These are phyloP conservation scores for Penicillium subrubescens DNA, from an alignment of 495 filamentous ascomycete genomes.

Conservation along the genomic window DNA sequence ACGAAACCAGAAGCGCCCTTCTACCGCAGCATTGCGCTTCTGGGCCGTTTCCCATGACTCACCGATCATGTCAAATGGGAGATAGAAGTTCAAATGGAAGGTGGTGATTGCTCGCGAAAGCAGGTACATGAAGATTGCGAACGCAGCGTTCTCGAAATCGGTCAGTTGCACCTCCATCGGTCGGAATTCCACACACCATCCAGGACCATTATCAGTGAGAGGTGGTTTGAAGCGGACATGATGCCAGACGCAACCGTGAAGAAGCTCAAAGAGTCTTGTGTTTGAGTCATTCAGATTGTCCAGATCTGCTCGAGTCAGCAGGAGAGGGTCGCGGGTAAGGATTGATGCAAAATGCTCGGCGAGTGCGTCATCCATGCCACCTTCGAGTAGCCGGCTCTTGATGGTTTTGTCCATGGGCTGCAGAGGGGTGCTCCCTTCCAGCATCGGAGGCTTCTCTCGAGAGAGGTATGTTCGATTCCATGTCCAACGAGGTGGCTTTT, in stretches of 20 bases:
- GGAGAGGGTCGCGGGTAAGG: conserved; percentile 88
- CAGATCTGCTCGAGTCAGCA: conserved; percentile 83
- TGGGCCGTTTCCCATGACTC: conserved; percentile 92
- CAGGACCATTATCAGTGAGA: conserved; percentile 64
- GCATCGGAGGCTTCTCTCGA: background rate
- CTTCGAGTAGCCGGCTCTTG: conserved; percentile 72
- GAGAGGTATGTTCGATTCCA: conserved; percentile 2
- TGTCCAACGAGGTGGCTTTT: background rate
- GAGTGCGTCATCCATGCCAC: conserved; percentile 86
- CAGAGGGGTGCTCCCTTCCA: background rate
- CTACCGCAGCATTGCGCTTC: conserved; percentile 71
- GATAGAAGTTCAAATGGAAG: conserved; percentile 89
- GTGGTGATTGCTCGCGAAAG: conserved; percentile 80
- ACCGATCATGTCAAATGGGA: conserved; percentile 66
- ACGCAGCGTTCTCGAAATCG: conserved; percentile 91
- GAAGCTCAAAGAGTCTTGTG: conserved; percentile 86
- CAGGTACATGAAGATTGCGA: conserved; percentile 83
- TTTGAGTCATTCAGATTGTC: conserved; percentile 71
- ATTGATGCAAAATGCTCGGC: conserved; percentile 90
- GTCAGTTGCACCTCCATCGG: conserved; percentile 94
- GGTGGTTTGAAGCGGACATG: conserved; percentile 95
- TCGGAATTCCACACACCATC: conserved; percentile 90
- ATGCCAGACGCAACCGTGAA: conserved; percentile 91
- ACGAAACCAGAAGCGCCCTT: conserved; percentile 78
- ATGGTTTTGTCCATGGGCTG: conserved; percentile 57